Conservation (phyloP, 2,329 filamentous ascomycete species). For the Colletotrichum spinosum region DNA sequence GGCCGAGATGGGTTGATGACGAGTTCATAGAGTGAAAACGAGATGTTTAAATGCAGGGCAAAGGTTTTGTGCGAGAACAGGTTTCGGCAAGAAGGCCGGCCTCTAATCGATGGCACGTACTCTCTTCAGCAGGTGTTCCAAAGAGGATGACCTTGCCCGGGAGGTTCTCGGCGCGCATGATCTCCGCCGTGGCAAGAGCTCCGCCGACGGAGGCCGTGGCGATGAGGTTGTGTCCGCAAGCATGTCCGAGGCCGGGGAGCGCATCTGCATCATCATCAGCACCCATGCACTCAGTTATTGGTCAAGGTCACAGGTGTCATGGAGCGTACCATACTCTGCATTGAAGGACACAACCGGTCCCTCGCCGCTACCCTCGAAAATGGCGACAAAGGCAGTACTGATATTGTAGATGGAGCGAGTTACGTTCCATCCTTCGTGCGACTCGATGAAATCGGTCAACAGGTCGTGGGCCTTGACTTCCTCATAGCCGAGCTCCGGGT, state of each 20-base stretch:
- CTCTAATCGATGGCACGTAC: conserved; percentile 29
- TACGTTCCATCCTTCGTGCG: conserved; percentile 52
- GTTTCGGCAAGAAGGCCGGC: too few species aligned
- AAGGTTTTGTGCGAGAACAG: too few species aligned
- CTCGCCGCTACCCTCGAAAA: conserved; percentile 50
- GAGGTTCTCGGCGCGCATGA: conserved; percentile 54
- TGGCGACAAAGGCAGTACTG: conserved; percentile 56
- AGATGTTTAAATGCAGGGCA: too few species aligned
- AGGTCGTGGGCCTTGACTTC: conserved; percentile 56
- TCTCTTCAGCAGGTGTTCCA: conserved; percentile 64
- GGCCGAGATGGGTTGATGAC: background rate
- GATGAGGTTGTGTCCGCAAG: conserved; percentile 55
- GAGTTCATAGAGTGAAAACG: background rate
- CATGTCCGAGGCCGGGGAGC: conserved; percentile 50
- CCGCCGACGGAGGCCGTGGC: conserved; percentile 59
- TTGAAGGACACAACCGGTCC: conserved; percentile 57
- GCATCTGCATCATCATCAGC: conserved; percentile 44
- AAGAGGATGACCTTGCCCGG: conserved; percentile 59
- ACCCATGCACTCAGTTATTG: conserved; percentile 9
- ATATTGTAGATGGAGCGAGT: conserved; percentile 54
- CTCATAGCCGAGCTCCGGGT: conserved; percentile 57
- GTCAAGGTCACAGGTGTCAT: background rate
- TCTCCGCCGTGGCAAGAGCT: conserved; percentile 58
- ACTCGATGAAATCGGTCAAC: conserved; percentile 51
- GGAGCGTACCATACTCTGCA: conserved; percentile 48